Evolutionary conservation across 164 flowering plant species (phyloP), one percentile per base, ranked within the genome.

Genomic region (Macadamia tetraphylla): DNA sequence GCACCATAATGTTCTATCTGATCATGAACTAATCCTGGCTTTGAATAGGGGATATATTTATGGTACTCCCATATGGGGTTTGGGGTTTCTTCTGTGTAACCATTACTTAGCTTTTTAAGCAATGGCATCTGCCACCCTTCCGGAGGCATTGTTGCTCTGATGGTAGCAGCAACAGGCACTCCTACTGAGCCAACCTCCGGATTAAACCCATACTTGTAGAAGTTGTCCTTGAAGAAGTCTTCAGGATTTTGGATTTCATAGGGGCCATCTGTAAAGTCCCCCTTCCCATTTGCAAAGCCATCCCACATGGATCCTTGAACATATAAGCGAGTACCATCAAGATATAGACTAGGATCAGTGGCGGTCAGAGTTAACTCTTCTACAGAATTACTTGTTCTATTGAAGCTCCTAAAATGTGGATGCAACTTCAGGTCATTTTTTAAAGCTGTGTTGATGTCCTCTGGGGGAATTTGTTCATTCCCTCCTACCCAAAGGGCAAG

Each of bases 401-500:
- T 52, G 40, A 35, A 11, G 44, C 49, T 70, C 71, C 75, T 69
- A 73, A 88, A 92, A 72, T 66, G 66, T 31, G 99, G 98, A 78
- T 92, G 94, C 29, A 94, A 89, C 73, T 79, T 76, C 65, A 94
- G 79, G 76, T 88, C 85, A 70, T 82, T 76, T 73, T 82, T 81
- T 44, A 94, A 72, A 76, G 97, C 96, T 23, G 63, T 62, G 66
- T 92, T 94, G 71, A 94, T 84, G 71, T 92, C 98, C 29, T 75
- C 76, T 51, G 99, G 99, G 43, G 99, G 99, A 70, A 76, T 77
- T 81, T 90, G 98, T 80, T 94, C 98, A 77, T 92, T 94, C 67
- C 99, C 99, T 31, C 99, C 98, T 5, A 94, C 99, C 98, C 99
- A 94, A 65, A 94, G 93, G 65, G 98, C 98, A 67, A 94, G 98